phyloP scores from a whole-genome alignment of 257 asterid species.

The Primulina huaijiensis region DNA sequence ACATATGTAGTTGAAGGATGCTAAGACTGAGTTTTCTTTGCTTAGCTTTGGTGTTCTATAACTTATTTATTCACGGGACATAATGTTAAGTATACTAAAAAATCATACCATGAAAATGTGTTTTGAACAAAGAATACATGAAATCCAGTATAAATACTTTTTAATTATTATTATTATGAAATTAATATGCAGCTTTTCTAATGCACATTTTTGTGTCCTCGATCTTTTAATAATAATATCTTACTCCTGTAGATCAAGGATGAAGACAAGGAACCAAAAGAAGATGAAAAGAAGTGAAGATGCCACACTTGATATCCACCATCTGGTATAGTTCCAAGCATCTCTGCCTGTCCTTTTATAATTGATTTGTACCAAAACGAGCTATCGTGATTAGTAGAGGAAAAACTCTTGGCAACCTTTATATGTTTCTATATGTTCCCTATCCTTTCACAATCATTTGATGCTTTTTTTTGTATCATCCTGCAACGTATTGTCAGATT shows the following conservation, averaged over 20 bases:
- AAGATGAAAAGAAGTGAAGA: constrained; percentile 64
- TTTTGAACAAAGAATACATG: too few relatives aligned
- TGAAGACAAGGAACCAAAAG: constrained; percentile 64
- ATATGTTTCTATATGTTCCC: background rate
- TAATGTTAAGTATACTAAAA: too few relatives aligned
- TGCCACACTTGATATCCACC: constrained; percentile 21
- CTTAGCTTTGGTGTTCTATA: background rate
- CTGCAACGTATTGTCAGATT: background rate
- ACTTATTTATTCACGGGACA: background rate
- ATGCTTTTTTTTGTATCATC: background rate
- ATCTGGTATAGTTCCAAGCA: constrained; percentile 27
- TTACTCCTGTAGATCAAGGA: constrained; percentile 47
- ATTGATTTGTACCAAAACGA: background rate
- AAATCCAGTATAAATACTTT: background rate
- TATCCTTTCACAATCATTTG: background rate
- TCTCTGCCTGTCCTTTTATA: background rate
- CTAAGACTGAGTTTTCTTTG: background rate
- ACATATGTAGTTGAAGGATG: background rate
- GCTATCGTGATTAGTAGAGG: background rate
- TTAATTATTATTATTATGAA: too few relatives aligned
- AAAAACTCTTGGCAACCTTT: background rate
- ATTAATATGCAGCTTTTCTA: background rate
- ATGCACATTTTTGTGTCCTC: background rate
- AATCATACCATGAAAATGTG: background rate
- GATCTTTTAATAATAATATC: background rate